Conservation (phyloP, 371 early-diverging fungal genomes). For the Mortierella polycephala region DNA sequence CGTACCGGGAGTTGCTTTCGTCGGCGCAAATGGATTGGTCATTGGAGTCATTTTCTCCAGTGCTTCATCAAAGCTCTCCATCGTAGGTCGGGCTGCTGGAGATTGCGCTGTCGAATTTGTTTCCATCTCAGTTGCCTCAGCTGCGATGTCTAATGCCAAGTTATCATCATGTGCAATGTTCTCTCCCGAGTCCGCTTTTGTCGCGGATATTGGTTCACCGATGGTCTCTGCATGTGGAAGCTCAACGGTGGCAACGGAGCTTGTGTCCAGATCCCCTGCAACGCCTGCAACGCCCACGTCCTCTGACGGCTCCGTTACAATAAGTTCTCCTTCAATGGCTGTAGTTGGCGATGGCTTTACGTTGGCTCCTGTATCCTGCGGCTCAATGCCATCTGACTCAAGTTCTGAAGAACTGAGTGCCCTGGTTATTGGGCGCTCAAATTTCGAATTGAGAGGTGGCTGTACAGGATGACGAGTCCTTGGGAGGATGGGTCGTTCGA, state of each 20-base stretch:
- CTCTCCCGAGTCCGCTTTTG: too few relatives aligned
- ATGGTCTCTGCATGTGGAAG: neutral
- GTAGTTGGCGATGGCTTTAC: neutral
- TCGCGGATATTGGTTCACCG: too few relatives aligned
- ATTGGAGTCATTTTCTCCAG: neutral
- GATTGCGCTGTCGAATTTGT: neutral
- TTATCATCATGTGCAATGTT: too few relatives aligned
- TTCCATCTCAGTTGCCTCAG: neutral
- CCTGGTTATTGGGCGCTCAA: constrained; percentile 29
- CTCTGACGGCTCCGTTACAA: neutral
- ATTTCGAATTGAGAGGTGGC: constrained; percentile 15
- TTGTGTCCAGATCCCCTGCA: neutral
- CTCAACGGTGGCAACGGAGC: neutral
- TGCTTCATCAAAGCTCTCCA: neutral
- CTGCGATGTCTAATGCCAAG: too few relatives aligned
- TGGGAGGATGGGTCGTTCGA: constrained; percentile 7
- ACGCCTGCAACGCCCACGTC: too few relatives aligned
- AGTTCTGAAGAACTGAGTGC: constrained; percentile 2
- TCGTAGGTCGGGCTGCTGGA: too few relatives aligned
- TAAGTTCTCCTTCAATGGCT: neutral
- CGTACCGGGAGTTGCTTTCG: neutral
- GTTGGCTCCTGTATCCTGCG: neutral
- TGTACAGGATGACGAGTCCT: constrained; percentile 7
- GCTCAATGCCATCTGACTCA: neutral
- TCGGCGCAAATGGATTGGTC: neutral